Evolutionary conservation across 2,329 filamentous ascomycete genomes (phyloP), one percentile per base, ranked within the genome.

Genomic region (Neonectria sp.): DNA sequence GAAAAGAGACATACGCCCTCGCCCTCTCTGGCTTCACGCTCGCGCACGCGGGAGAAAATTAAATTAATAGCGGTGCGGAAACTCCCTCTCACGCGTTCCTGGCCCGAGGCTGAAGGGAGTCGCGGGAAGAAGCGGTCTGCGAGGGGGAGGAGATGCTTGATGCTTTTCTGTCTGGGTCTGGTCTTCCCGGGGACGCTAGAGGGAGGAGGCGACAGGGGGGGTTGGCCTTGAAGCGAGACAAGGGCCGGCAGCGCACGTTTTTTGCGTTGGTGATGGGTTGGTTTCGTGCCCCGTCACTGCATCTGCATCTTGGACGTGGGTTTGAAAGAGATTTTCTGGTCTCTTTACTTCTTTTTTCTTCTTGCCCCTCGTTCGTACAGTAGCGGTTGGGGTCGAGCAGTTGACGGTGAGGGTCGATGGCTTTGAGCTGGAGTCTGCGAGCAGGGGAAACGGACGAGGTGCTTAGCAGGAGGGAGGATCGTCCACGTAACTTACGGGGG

Each of bases 41-140:
- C 43, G 24, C 31, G n/a, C 40, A 49, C 9, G 55, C 9, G 25
- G 25, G 21, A n/a, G 31, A 31, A 57, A 57, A 43, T 29, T 46
- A 45, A 51, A 6, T 27, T 3, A 29, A 43, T 31, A 49, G 62
- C 49, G 55, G 62, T 52, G 40, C 62, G 40, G 62, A 29, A 48
- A 15, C 55, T 46, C 48, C 55, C 56, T 52, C 55, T 59, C 55
- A 45, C 37, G 55, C 61, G 55, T 58, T 58, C 55, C 29, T 64
- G 55, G 55, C 31, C n/a, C 51, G 55, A 46, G 37, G 56, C 55
- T 53, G 48, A 40, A n/a, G 29, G 31, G 31, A 13, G n/a, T 46
- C 31, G 29, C 49, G 25, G 49, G 49, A 64, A 64, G 62, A 64
- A 48, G 62, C 62, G 62, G 62, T 64, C 62, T 64, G 62, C 49